A percentile compares a stretch with the other conserved stretches of the same genome.
Evolutionary conservation across 805 yeast genomes (phyloP).

Genomic region (Zygotorulaspora danielsina): DNA sequence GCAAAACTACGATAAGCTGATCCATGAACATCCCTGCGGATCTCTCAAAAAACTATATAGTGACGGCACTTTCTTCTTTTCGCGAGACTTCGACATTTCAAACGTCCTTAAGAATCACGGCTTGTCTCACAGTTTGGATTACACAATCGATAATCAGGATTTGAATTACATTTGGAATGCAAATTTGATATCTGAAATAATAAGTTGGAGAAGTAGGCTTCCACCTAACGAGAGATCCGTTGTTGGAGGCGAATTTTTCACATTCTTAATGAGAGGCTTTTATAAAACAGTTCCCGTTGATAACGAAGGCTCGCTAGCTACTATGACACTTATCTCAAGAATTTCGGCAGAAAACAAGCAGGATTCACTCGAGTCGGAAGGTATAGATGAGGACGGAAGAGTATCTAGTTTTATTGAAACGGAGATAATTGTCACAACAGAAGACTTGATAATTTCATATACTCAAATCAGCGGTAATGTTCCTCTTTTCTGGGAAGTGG

Average conservation of each 20-base stretch:
- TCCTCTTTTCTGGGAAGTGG: slow-evolving; percentile 94
- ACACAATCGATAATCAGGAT: slow-evolving; percentile 51
- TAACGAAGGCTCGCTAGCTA: slow-evolving; percentile 22
- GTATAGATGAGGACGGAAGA: slow-evolving; percentile 87
- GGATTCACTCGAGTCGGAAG: slow-evolving; percentile 78
- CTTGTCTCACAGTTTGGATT: slow-evolving; percentile 37
- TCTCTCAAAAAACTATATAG: slow-evolving; percentile 66
- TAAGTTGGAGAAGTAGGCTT: slow-evolving; percentile 64
- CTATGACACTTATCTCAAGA: slow-evolving; percentile 77
- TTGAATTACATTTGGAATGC: slow-evolving; percentile 88
- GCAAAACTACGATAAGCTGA: slow-evolving; percentile 31
- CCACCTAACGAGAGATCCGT: slow-evolving; percentile 55
- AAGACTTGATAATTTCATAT: slow-evolving; percentile 57
- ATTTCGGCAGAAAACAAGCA: slow-evolving; percentile 89
- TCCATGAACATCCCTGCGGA: slow-evolving; percentile 71
- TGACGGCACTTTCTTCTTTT: slow-evolving; percentile 84
- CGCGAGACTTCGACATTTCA: slow-evolving; percentile 86
- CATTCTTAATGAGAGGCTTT: slow-evolving; percentile 87
- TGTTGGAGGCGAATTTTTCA: slow-evolving; percentile 67
- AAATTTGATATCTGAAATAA: slow-evolving; percentile 73
- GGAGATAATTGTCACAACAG: slow-evolving; percentile 64
- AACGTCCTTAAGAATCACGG: slow-evolving; percentile 73
- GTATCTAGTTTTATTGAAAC: slow-evolving; percentile 91
- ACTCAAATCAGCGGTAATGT: slow-evolving; percentile 87
- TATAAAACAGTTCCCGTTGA: slow-evolving; percentile 55